Conservation (phyloP, 257 asterid species). For the Plectranthus barbatus region DNA sequence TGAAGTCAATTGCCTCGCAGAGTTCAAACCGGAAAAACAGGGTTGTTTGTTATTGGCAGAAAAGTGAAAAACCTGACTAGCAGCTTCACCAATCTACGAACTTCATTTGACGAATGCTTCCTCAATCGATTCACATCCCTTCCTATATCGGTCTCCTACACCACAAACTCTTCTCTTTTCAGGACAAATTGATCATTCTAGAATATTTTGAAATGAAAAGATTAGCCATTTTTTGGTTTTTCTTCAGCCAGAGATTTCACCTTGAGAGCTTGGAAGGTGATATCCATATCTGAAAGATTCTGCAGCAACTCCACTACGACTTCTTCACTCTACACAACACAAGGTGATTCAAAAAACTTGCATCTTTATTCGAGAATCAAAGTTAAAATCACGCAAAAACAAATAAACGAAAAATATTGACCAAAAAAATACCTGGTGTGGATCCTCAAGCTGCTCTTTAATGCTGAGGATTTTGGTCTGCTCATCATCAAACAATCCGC, state of each 20-base stretch:
- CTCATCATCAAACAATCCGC: slow-evolving; percentile 61
- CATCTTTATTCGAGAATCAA: background rate
- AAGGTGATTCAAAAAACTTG: background rate
- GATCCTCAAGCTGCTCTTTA: slow-evolving; percentile 77
- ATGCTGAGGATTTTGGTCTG: slow-evolving; percentile 53
- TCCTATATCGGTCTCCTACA: slow-evolving; percentile 87
- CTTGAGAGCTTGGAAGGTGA: slow-evolving; percentile 74
- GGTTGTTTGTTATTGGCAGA: background rate
- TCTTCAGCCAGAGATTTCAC: slow-evolving; percentile 22
- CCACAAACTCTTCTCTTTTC: slow-evolving; percentile 5
- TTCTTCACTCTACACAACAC: slow-evolving; percentile 54
- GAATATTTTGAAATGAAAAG: background rate
- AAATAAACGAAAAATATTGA: too few species aligned
- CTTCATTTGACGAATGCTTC: slow-evolving; percentile 75
- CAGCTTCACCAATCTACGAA: slow-evolving; percentile 76
- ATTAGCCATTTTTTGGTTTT: background rate
- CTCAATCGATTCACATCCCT: slow-evolving; percentile 77
- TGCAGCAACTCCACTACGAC: slow-evolving; percentile 66
- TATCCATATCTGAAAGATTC: slow-evolving; percentile 77
- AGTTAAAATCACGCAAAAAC: background rate
- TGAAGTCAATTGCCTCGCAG: background rate
- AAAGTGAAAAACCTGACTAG: slow-evolving; percentile 61
- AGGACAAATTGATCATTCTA: background rate
- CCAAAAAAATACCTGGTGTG: slow-evolving; percentile 47
- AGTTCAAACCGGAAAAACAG: background rate